Base-by-base conservation (phyloP, 441 rosid genomes). In the Adansonia rubrostipa region DNA sequence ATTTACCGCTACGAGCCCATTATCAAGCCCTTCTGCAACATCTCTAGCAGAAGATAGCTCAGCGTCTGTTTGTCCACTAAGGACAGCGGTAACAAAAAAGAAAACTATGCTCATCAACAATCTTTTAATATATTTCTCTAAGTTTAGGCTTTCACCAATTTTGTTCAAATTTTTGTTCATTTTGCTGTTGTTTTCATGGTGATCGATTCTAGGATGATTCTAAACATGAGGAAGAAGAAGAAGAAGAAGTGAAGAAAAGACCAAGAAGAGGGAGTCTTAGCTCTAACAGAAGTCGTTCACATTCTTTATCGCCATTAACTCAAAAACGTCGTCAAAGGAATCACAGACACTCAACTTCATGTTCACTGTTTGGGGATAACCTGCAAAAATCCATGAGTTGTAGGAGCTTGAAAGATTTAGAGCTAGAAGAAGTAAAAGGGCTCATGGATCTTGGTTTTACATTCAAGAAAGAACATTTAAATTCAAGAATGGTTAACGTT, bases 351-450 rank as follows among this genome's bases (percentile, higher is more conserved):
- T 80, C 73, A 50, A n/a, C 64, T 11, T 71, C 80, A 22, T 22
- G 63, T 67, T 13, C 64, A 8, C 3, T 47, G 0, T 2, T 14
- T 0, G 72, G n/a, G 19, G 19, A 57, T 44, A 67, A 22, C 58
- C 78, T 80, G 19, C 67, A 75, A 48, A 83, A 85, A 77, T 83
- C 88, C 36, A 80, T 44, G 85, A 87, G 91, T 67, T 84, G 80
- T 74, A 81, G 83, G 80, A 89, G 82, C 81, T 73, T 71, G 15
- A 58, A 76, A 63, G 91, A 89, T 47, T 77, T 91, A 24, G 94
- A 91, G 74, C 84, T 91, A 58, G 89, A 91, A 76, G 94, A 91
- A 83, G 85, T 91, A 47, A 84, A 87, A 87, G 92, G 92, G 84
- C 87, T 89, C 66, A 81, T 89, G 89, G 92, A 88, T 82, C 87